phyloP scores from a whole-genome alignment of 441 rosid genomes.

The Gossypium gossypioides region DNA sequence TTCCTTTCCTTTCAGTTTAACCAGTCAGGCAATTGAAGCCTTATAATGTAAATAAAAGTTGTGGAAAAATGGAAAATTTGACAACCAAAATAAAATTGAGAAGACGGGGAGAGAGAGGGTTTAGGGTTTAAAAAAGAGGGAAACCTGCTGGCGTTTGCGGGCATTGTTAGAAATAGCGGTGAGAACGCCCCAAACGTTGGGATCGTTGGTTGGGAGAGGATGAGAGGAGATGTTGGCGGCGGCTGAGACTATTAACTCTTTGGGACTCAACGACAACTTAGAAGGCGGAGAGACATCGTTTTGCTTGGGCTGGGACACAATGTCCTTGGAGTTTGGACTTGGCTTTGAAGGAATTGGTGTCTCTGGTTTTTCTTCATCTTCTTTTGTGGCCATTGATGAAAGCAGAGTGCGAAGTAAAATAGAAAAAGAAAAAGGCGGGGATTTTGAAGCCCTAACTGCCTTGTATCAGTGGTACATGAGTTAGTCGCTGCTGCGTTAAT shows the following conservation, averaged over 20 bases:
- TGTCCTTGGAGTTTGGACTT: conserved; percentile 17
- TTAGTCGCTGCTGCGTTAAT: neutral
- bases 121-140: conserved; percentile 10
- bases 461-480: neutral
- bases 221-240: conserved; percentile 61
- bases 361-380: conserved; percentile 28
- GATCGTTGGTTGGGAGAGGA: conserved; percentile 57
- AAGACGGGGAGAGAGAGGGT: neutral
- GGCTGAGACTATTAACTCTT: conserved; percentile 42
- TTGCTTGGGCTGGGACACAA: conserved; percentile 23
- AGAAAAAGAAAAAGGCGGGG: conserved; percentile 36
- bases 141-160: conserved; percentile 72
- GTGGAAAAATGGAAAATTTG: neutral
- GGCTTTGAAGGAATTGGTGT: conserved; percentile 23
- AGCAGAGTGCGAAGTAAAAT: neutral
- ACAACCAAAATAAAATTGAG: neutral
- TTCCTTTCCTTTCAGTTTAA: neutral
- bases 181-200: conserved; percentile 82
- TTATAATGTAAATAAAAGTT: neutral
- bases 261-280: conserved; percentile 32
- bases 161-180: conserved; percentile 75
- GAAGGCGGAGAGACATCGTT: conserved; percentile 28
- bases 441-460: conserved; percentile 34
- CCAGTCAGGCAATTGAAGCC: neutral
- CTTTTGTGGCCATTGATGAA: conserved; percentile 33